Percentiles rank a stretch among this genome's conserved stretches.
These are phyloP conservation scores for Globisporangium acanthophoron DNA, from an alignment of 352 stramenopile species.

Conservation along the genomic window DNA sequence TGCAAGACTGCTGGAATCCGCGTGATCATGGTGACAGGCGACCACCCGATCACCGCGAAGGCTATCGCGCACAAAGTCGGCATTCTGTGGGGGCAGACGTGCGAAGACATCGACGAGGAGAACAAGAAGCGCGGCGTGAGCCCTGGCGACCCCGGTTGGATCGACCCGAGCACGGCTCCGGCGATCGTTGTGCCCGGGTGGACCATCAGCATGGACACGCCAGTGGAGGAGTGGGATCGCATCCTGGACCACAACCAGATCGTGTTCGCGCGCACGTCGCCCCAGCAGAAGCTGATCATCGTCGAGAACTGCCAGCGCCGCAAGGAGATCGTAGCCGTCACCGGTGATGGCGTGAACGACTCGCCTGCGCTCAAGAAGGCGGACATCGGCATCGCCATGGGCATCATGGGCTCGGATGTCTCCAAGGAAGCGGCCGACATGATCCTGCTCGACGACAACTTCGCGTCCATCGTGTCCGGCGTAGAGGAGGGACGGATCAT, in stretches of 20 bases:
- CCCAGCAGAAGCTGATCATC: slow-evolving; percentile 94
- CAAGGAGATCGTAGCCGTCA: slow-evolving; percentile 92
- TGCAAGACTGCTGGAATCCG: slow-evolving; percentile 91
- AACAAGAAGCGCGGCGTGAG: slow-evolving; percentile 53
- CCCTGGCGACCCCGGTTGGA: slow-evolving; percentile 63
- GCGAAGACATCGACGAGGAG: slow-evolving; percentile 78
- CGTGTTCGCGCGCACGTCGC: slow-evolving; percentile 94
- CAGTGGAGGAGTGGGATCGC: slow-evolving; percentile 81
- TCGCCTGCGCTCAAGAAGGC: slow-evolving; percentile 95
- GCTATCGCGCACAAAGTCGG: slow-evolving; percentile 93
- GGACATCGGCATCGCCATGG: slow-evolving; percentile 98
- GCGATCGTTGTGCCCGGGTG: slow-evolving; percentile 84
- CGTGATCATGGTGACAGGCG: slow-evolving; percentile 94
- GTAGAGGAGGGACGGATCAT: slow-evolving; percentile 94
- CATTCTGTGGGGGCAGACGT: slow-evolving; percentile 88
- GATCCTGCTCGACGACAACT: slow-evolving; percentile 97
- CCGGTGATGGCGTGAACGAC: slow-evolving; percentile 98
- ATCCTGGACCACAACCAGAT: slow-evolving; percentile 87
- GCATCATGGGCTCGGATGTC: slow-evolving; percentile 95
- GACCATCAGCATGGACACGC: slow-evolving; percentile 71
- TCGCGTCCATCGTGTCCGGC: slow-evolving; percentile 94
- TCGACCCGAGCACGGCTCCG: slow-evolving; percentile 63
- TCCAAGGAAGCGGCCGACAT: slow-evolving; percentile 94
- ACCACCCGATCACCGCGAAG: slow-evolving; percentile 91
- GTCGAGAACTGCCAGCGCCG: slow-evolving; percentile 87